Percentiles rank a stretch among this genome's conserved stretches.
Conservation (phyloP, 1,284 basidiomycete genomes). For the Trichosporon ovoides region DNA sequence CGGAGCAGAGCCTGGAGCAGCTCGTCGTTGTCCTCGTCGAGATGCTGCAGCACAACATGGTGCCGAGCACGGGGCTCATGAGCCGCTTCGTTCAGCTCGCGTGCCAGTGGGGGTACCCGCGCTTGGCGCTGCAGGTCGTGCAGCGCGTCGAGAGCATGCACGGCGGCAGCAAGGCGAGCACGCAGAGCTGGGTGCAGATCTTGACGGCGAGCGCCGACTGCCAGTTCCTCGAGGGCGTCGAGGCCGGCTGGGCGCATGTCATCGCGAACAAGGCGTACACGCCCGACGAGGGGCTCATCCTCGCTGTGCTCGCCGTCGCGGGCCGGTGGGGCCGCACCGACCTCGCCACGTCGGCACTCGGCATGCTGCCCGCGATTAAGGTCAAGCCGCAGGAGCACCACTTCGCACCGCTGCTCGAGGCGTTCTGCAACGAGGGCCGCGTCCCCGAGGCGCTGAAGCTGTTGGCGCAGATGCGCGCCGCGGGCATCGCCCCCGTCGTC, state of each 20-base stretch:
- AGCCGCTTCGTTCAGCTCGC: constrained; percentile 24
- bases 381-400: constrained; percentile 57
- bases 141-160: constrained; percentile 20
- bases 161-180: constrained; percentile 12
- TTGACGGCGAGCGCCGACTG: constrained; percentile 33
- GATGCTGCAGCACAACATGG: constrained; percentile 29
- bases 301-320: constrained; percentile 64
- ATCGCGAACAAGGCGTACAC: constrained; percentile 55
- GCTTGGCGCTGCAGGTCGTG: constrained; percentile 34
- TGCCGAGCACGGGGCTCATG: constrained; percentile 13
- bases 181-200: constrained; percentile 33
- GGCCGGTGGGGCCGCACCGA: constrained; percentile 63
- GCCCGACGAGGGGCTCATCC: constrained; percentile 69
- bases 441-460: constrained; percentile 42
- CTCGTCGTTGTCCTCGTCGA: constrained; percentile 29
- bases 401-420: constrained; percentile 43
- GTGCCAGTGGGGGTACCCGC: constrained; percentile 34
- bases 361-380: constrained; percentile 53
- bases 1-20: constrained; percentile 25
- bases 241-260: constrained; percentile 60
- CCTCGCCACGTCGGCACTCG: constrained; percentile 63
- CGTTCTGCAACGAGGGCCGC: constrained; percentile 39
- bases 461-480: constrained; percentile 29
- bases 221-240: constrained; percentile 59
- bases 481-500: constrained; percentile 32